Conservation (phyloP, 176 grass and related monocot species). For the Areca catechu region DNA sequence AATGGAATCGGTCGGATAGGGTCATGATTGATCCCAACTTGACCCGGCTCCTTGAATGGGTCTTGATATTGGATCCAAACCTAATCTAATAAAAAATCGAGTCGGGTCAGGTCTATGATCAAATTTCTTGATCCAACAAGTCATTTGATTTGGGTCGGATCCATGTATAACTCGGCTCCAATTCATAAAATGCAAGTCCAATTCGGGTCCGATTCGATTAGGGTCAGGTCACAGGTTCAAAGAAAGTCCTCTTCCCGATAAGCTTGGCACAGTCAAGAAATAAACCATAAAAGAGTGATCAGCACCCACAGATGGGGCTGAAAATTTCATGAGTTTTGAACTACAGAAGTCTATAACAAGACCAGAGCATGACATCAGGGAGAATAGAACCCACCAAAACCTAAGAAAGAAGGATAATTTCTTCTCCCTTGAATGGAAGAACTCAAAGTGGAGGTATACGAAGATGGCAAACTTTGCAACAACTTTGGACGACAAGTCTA, state of each 20-base stretch:
- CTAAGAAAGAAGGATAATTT: neutral
- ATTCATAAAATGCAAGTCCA: too few species aligned
- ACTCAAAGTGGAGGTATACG: neutral
- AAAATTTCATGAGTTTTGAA: neutral
- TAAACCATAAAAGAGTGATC: neutral
- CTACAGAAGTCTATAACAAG: neutral
- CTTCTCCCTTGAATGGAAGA: neutral
- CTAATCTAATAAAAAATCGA: too few species aligned
- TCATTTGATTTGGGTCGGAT: too few species aligned
- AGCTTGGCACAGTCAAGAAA: neutral
- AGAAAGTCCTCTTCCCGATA: neutral
- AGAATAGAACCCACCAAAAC: conserved; percentile 12
- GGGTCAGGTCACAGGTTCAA: too few species aligned
- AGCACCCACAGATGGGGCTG: neutral
- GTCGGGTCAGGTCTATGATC: too few species aligned
- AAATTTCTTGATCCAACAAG: too few species aligned
- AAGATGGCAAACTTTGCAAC: neutral
- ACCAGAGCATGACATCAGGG: neutral
- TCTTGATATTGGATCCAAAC: too few species aligned
- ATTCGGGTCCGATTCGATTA: too few species aligned
- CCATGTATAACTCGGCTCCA: too few species aligned
- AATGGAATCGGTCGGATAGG: too few species aligned
- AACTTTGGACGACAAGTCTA: neutral
- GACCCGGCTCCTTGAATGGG: too few species aligned
- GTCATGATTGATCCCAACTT: too few species aligned